These are phyloP conservation scores for Leucosporidium creatinivorum DNA, from an alignment of 768 basidiomycete species.

Conservation along the genomic window DNA sequence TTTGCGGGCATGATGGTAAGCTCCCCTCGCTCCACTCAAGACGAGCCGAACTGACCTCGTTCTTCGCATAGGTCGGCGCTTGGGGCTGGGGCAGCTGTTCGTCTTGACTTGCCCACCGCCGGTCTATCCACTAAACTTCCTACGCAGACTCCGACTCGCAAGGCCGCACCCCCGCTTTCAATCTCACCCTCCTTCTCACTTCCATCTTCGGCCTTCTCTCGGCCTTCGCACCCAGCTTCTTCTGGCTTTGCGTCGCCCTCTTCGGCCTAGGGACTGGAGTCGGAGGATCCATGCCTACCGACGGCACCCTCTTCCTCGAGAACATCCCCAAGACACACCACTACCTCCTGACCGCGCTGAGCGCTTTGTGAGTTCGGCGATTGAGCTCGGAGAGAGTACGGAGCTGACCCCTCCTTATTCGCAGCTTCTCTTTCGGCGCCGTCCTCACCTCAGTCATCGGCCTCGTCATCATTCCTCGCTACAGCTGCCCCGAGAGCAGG, in stretches of 20 bases:
- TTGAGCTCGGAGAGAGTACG: neutral
- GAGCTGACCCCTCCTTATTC: neutral
- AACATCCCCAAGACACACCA: conserved; percentile 88
- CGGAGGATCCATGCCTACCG: conserved; percentile 83
- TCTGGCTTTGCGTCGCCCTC: conserved; percentile 61
- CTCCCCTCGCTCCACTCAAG: conserved; percentile 48
- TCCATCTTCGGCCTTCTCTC: conserved; percentile 76
- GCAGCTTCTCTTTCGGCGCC: conserved; percentile 74
- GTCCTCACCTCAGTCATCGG: conserved; percentile 76
- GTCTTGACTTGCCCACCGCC: conserved; percentile 34
- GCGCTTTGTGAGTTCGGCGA: conserved; percentile 54
- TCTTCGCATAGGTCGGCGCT: conserved; percentile 13
- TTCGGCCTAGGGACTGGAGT: conserved; percentile 90
- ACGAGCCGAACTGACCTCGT: conserved; percentile 42
- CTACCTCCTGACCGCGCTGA: conserved; percentile 82
- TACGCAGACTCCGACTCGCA: conserved; percentile 68
- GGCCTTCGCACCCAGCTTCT: conserved; percentile 64
- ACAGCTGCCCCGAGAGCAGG: conserved; percentile 42
- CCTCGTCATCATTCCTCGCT: conserved; percentile 66
- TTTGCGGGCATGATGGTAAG: conserved; percentile 98
- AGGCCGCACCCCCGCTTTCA: conserved; percentile 85
- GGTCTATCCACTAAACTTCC: neutral
- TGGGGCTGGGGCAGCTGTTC: conserved; percentile 67
- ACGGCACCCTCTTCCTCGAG: conserved; percentile 77
- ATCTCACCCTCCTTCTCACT: conserved; percentile 83